These are phyloP conservation scores for Psilocybe mexicana DNA, from an alignment of 1,284 basidiomycete genomes.

Conservation along the genomic window DNA sequence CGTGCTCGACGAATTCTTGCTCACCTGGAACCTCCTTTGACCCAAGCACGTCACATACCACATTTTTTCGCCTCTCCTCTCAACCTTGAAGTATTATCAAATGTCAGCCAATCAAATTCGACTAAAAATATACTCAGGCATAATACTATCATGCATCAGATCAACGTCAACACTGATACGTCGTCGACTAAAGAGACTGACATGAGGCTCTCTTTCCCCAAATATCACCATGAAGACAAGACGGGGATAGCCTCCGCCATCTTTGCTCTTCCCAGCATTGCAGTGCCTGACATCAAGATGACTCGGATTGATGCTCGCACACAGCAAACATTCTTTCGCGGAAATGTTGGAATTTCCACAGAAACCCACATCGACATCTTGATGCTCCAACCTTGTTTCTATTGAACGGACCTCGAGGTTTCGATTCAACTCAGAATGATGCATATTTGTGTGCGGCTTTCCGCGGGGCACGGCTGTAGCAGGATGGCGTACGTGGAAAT, in stretches of 20 bases:
- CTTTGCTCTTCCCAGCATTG: not conserved
- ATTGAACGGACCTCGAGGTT: not conserved
- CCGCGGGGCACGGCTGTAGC: not conserved
- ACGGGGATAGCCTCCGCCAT: not conserved
- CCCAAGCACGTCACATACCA: too few relatives aligned
- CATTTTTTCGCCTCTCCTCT: too few relatives aligned
- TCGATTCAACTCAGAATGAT: not conserved
- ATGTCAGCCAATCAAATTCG: not conserved
- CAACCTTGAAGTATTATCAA: not conserved
- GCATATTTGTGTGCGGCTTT: not conserved
- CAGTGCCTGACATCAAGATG: not conserved
- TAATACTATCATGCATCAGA: not conserved
- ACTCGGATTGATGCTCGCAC: not conserved
- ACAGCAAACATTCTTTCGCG: not conserved
- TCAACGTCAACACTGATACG: not conserved
- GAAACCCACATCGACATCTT: not conserved
- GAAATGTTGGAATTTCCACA: not conserved
- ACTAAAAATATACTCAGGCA: not conserved
- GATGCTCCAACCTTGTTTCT: not conserved
- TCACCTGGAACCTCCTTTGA: too few relatives aligned
- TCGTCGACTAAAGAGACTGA: not conserved
- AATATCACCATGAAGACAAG: not conserved
- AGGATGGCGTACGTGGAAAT: slow-evolving; percentile 6
- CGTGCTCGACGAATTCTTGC: too few relatives aligned
- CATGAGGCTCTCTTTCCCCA: slow-evolving; percentile 10